Percentiles rank a stretch among this genome's conserved stretches.
Evolutionary conservation across 1,139 yeast species (phyloP).

Genomic region (Citeromyces siamensis): DNA sequence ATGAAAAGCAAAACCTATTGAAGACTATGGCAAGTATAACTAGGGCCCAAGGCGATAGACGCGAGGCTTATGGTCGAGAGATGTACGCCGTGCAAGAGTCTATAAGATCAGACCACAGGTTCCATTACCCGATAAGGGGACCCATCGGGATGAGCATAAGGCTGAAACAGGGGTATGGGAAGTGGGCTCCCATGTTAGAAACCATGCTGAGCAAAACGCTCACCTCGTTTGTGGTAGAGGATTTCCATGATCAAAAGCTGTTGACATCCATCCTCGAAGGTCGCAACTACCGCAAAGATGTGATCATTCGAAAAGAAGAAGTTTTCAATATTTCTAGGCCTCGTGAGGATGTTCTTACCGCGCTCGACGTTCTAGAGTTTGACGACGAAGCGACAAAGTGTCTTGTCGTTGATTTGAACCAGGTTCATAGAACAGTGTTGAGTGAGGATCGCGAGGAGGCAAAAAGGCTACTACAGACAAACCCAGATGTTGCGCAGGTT

Average conservation of each 20-base stretch:
- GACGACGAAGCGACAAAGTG: constrained; percentile 41
- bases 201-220: constrained; percentile 32
- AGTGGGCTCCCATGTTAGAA: constrained; percentile 58
- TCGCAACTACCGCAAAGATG: constrained; percentile 20
- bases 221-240: constrained; percentile 56
- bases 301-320: constrained; percentile 46
- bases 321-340: constrained; percentile 29
- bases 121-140: constrained; percentile 57
- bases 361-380: constrained; percentile 50
- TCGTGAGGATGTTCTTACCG: constrained; percentile 25
- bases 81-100: constrained; percentile 29
- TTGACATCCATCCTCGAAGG: constrained; percentile 30
- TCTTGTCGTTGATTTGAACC: constrained; percentile 51
- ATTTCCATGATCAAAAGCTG: constrained; percentile 43
- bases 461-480: constrained; percentile 24
- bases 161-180: constrained; percentile 38
- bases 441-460: constrained; percentile 41
- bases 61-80: constrained; percentile 18
- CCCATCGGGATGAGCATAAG: constrained; percentile 63
- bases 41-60: background rate
- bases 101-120: constrained; percentile 22
- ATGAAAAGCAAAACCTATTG: background rate
- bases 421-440: constrained; percentile 46
- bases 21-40: background rate
- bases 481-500: constrained; percentile 33